Evolutionary conservation across 306 rosid species (phyloP).

Genomic region (Mimosa pudica): DNA sequence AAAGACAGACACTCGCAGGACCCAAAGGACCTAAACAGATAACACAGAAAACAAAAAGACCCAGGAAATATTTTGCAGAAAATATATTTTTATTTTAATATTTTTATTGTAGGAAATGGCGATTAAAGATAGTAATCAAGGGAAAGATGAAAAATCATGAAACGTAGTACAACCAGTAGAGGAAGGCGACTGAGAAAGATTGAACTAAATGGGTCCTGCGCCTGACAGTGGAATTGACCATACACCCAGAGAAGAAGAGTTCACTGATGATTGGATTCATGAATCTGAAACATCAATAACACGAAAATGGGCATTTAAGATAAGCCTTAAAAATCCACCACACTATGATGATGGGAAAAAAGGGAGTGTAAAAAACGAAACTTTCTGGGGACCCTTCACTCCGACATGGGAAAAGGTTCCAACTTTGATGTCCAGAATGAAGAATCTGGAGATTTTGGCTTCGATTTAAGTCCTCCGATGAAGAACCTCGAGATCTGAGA

Average conservation of each 20-base stretch:
- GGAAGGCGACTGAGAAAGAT: slow-evolving; percentile 79
- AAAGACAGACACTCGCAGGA: slow-evolving; percentile 36
- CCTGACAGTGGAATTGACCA: slow-evolving; percentile 60
- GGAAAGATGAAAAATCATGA: slow-evolving; percentile 44
- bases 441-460: slow-evolving; percentile 10
- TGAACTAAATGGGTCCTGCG: slow-evolving; percentile 75
- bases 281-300: slow-evolving; percentile 66
- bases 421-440: background rate
- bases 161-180: slow-evolving; percentile 68
- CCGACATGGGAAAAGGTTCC: slow-evolving; percentile 4
- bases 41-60: background rate
- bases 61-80: slow-evolving; percentile 11
- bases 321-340: background rate
- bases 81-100: slow-evolving; percentile 5
- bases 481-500: background rate
- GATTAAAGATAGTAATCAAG: background rate
- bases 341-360: background rate
- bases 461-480: background rate
- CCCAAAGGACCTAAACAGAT: slow-evolving; percentile 32
- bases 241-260: slow-evolving; percentile 52
- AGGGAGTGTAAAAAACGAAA: background rate
- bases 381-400: slow-evolving; percentile 3
- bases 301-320: slow-evolving; percentile 44
- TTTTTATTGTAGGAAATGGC: background rate
- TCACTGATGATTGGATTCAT: slow-evolving; percentile 71